Evolutionary conservation across 2,329 filamentous ascomycete species (phyloP), one percentile per base, ranked within the genome.

Genomic region (Neonectria hederae): DNA sequence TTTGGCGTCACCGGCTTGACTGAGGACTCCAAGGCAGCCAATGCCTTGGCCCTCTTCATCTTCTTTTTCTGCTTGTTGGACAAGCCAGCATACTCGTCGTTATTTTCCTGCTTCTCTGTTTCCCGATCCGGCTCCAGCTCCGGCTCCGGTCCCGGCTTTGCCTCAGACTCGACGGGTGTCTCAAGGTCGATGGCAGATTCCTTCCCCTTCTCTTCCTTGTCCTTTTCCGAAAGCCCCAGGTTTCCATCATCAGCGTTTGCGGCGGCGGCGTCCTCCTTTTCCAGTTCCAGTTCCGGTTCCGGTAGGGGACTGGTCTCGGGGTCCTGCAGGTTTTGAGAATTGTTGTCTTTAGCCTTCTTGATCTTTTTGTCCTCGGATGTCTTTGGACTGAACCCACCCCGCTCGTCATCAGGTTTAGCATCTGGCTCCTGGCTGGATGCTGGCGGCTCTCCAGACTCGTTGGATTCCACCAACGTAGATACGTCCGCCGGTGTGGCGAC

Each of bases 311-410:
- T 66, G 57, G 62, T 69, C 62, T 77, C 65, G 63, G 72, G 65
- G 68, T 76, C 71, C 70, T 77, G 72, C 67, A 69, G 65, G 62
- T 66, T 65, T 68, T 72, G 65, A 74, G 68, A 69, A 68, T 73
- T 74, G 64, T 66, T 65, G 66, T 75, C 67, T 71, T 77, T 76
- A 75, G 74, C 68, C 66, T 74, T 74, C 58, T 78, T 77, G 63
- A 78, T 75, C 61, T 74, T 75, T 63, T 78, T 76, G 62, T 76
- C 72, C 63, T 76, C 72, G 56, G 74, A 72, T 61, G 65, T 66
- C 62, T 72, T 74, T 45, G 68, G 68, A 70, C 68, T 73, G 54
- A 72, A 73, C 67, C 72, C 71, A 75, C 69, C 72, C 69, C 66
- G 69, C 60, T 75, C 72, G 68, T 75, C 72, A 71, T 75, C 69